phyloP scores from a whole-genome alignment of 2,329 filamentous ascomycete species.

The Aspergillus alliaceus region DNA sequence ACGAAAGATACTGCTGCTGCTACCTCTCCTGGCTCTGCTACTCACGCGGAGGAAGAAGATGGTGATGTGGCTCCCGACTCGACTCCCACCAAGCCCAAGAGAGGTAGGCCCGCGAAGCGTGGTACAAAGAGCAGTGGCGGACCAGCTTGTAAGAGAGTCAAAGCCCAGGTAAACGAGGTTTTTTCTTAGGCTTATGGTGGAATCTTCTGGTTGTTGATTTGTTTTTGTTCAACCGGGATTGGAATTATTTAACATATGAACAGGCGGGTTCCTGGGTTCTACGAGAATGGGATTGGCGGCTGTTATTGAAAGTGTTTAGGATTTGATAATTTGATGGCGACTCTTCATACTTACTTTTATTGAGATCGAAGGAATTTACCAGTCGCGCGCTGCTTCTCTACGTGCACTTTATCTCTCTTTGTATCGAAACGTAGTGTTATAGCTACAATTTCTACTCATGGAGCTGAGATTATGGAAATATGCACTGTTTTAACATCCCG shows the following conservation, averaged over 20 bases:
- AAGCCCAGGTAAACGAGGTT: not conserved
- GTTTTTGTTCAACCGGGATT: not conserved
- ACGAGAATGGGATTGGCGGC: not conserved
- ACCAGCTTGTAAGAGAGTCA: not conserved
- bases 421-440: not conserved
- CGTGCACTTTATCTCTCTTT: not conserved
- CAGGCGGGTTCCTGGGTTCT: not conserved
- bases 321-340: not conserved
- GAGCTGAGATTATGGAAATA: not conserved
- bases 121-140: not conserved
- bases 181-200: not conserved
- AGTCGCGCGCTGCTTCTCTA: not conserved
- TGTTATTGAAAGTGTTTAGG: not conserved
- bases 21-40: not conserved
- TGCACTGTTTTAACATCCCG: not conserved
- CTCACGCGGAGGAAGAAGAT: not conserved
- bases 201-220: not conserved
- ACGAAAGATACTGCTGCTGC: not conserved
- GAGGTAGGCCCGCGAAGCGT: not conserved
- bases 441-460: not conserved
- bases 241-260: not conserved
- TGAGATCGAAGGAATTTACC: not conserved
- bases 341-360: not conserved
- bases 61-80: not conserved
- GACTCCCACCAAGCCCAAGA: conserved; percentile 7